These are phyloP conservation scores for Agaricales sp. DNA, from an alignment of 1,284 basidiomycete genomes.

Conservation along the genomic window DNA sequence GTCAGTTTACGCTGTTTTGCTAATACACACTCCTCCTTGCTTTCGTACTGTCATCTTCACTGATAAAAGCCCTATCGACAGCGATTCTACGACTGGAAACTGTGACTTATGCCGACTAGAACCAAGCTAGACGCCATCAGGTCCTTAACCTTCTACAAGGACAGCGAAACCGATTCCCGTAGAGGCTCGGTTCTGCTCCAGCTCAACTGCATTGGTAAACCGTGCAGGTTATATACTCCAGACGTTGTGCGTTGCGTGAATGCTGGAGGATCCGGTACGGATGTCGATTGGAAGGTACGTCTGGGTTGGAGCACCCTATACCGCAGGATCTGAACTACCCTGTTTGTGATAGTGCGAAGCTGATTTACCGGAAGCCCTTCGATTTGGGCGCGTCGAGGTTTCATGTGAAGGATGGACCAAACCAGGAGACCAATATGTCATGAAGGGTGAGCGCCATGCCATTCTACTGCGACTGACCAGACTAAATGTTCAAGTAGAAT, in stretches of 20 bases:
- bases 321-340: neutral
- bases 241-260: conserved; percentile 82
- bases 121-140: conserved; percentile 48
- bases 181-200: conserved; percentile 66
- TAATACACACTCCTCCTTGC: neutral
- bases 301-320: too few relatives aligned
- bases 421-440: conserved; percentile 72
- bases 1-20: neutral
- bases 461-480: neutral
- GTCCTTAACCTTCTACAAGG: conserved; percentile 75
- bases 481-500: conserved; percentile 37
- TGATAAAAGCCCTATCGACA: too few relatives aligned
- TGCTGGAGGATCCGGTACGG: conserved; percentile 62
- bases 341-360: conserved; percentile 62
- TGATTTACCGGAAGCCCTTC: conserved; percentile 71
- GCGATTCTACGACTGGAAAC: too few relatives aligned
- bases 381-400: conserved; percentile 77
- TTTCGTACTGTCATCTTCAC: neutral
- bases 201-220: conserved; percentile 70
- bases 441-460: conserved; percentile 55
- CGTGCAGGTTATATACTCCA: conserved; percentile 69
- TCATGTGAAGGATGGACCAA: conserved; percentile 83
- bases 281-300: conserved; percentile 78
- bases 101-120: neutral
- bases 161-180: conserved; percentile 51